phyloP scores from a whole-genome alignment of 2,329 filamentous ascomycete species.

The Parascedosporium putredinis region DNA sequence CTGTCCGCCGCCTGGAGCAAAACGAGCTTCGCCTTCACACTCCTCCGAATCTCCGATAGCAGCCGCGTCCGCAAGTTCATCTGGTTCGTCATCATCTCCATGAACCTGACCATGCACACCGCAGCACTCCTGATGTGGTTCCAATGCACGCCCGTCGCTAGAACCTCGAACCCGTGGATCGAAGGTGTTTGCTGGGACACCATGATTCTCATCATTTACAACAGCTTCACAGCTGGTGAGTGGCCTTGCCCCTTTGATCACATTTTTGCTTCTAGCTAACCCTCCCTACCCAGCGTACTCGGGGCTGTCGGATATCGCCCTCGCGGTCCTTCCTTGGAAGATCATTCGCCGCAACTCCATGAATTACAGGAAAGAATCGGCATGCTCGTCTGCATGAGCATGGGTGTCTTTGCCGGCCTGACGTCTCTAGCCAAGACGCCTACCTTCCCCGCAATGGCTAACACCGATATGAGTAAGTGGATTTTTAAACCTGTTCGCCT shows the following conservation, averaged over 20 bases:
- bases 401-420: constrained; percentile 26
- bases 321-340: constrained; percentile 28
- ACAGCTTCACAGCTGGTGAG: background rate
- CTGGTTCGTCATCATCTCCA: constrained; percentile 16
- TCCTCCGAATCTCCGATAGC: constrained; percentile 18
- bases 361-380: constrained; percentile 27
- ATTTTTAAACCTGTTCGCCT: background rate
- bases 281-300: constrained; percentile 17
- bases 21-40: constrained; percentile 20
- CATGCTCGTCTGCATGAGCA: constrained; percentile 28
- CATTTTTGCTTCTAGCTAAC: background rate
- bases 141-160: constrained; percentile 4
- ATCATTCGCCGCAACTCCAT: constrained; percentile 27
- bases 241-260: background rate
- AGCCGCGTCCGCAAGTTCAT: constrained; percentile 12
- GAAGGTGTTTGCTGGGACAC: background rate
- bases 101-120: constrained; percentile 14
- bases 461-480: constrained; percentile 11
- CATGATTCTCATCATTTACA: background rate
- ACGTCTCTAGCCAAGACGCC: constrained; percentile 20
- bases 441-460: constrained; percentile 14
- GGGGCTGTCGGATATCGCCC: constrained; percentile 24
- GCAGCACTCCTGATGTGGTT: constrained; percentile 14
- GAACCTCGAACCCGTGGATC: background rate
- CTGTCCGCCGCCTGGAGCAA: constrained; percentile 19